Base-by-base conservation (phyloP, 202 grass and related monocot species). In the Zizania palustris region DNA sequence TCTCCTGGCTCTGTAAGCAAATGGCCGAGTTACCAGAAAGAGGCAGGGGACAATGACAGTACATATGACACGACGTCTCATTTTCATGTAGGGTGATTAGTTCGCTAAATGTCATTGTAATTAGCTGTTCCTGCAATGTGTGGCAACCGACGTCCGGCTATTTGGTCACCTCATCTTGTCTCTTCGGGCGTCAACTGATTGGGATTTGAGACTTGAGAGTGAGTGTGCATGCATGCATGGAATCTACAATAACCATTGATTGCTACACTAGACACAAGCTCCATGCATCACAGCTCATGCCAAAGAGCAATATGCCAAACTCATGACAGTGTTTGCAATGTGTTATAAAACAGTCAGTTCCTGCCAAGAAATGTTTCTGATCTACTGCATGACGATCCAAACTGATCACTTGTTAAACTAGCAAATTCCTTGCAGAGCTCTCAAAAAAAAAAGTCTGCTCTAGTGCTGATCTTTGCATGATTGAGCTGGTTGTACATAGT, bases 401-500 rank as follows among this genome's bases (percentile, higher is more conserved):
- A 28, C 2, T 28, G 28, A 28, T 28, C 28, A 2, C 28, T 28
- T 28, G 28, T 28, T 28, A 28, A 28, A 28, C 28, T 28, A 28
- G 28, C 28, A 28, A 28, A 28, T 28, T 28, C 28, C 28, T 28
- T 1, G 28, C 28, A 28, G 28, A 28, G 1, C 28, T 28, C 2
- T 28, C 28, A 28, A 7, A 7, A 15, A 16, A 16, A 16, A 3
- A 28, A 28, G 41, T 60, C 42, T 67, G 33, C 7, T 8, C 6
- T 28, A 48, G 18, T 45, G 34, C 19, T 40, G 60, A 73, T 60
- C 49, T 16, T 21, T 57, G 34, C 45, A 74, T 68, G 76, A 80
- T 74, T 80, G 63, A 59, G 19, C n/a, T 80, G 56, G 61, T 37
- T 80, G n/a, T n/a, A n/a, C 14, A 16, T 53, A n/a, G n/a, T n/a